phyloP scores from a whole-genome alignment of 75 land plant genomes.

The Ceratopteris richardii region DNA sequence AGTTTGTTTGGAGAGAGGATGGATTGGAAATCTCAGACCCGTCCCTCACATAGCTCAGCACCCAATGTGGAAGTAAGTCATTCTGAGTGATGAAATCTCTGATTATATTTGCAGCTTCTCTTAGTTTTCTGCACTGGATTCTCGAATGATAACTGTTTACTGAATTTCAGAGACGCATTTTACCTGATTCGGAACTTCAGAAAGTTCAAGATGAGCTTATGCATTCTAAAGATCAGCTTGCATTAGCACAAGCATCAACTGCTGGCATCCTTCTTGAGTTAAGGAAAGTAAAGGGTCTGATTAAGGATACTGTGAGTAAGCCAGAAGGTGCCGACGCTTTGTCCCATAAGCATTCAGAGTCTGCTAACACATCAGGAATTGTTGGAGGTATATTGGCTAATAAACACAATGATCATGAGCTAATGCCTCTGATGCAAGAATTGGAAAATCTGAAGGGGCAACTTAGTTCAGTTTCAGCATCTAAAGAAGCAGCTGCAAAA shows the following conservation, averaged over 20 bases:
- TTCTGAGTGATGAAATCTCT: no score
- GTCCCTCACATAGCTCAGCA: not conserved
- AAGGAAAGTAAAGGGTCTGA: not conserved
- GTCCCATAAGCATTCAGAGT: not conserved
- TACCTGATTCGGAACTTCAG: not conserved
- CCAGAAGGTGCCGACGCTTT: constrained; percentile 1
- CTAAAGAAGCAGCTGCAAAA: not conserved
- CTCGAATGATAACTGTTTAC: no score
- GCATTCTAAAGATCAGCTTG: not conserved
- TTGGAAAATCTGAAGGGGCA: constrained; percentile 1
- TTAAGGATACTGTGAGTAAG: not conserved
- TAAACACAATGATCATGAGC: not conserved
- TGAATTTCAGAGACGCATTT: not conserved
- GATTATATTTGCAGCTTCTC: no score
- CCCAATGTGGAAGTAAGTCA: constrained; percentile 1
- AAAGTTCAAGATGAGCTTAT: constrained; percentile 1
- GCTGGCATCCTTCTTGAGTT: constrained; percentile 1
- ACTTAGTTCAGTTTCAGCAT: not conserved
- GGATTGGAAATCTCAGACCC: constrained; percentile 31
- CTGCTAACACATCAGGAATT: no score
- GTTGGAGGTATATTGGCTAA: no score
- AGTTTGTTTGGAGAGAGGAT: constrained; percentile 54
- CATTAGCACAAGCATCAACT: not conserved
- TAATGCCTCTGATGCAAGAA: not conserved
- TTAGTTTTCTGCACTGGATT: no score